Evolutionary conservation across 768 basidiomycete species (phyloP), one percentile per base, ranked within the genome.

Genomic region (Hygrophoropsis aurantiaca): DNA sequence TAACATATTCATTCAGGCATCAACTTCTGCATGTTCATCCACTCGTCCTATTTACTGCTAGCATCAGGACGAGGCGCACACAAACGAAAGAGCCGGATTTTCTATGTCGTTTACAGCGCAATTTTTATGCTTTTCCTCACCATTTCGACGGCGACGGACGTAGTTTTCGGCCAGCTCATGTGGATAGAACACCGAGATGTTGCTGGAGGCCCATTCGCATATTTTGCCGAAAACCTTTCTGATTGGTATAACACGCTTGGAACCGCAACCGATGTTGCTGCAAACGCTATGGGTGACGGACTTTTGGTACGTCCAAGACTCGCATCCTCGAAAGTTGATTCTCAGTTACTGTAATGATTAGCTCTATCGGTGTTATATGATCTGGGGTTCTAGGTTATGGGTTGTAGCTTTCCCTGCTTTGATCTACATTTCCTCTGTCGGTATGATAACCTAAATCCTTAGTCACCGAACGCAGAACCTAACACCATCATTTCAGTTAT

Each of bases 351-450:
- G 15, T 39, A 4, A 2, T 3, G 1, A 16, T 20, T 46, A 69
- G 66, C 46, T 69, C 11, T 69, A 67, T 50, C 68, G 68, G 16
- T 59, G 58, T 45, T 67, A 49, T 30, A 51, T 67, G 21, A 55
- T 67, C 8, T 69, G 64, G 63, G 52, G 52, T 16, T 54, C 51
- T 3, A 34, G 46, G 3, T 43, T 37, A 27, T 42, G 33, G 23
- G 42, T 59, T 4, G 32, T 61, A 4, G 49, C 52, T 1, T 32
- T 61, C 16, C 62, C 62, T 7, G 27, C 56, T 15, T 21, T 61
- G 7, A 18, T 64, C 24, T 64, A 58, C 45, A 44, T 64, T 11
- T 54, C 52, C 4, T 53, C 57, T 4, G 47, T 64, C 51, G 51
- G 56, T 58, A 46, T 11, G 57, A 46, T 6, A 13, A 13, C 7